Evolutionary conservation across 2,329 filamentous ascomycete species (phyloP), one percentile per base, ranked within the genome.

Genomic region (Monilinia laxa): DNA sequence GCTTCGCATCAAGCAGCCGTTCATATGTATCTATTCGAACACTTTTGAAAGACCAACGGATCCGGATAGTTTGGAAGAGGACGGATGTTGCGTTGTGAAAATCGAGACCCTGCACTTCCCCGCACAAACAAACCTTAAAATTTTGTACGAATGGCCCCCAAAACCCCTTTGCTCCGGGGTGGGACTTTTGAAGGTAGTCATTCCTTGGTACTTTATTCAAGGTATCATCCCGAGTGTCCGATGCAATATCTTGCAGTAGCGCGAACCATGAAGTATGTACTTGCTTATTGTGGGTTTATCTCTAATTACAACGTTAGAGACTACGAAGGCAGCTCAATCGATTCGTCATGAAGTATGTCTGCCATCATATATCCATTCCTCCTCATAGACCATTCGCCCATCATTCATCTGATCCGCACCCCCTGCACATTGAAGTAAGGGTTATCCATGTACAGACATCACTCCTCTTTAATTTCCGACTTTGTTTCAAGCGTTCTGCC

Each of bases 91-190:
- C 31, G 31, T 35, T 35, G 31, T 35, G 31, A 35, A 0, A 35
- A 35, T 3, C 7, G 31, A 35, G 31, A 35, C 31, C 31, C 31
- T 35, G 31, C 31, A 49, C 42, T n/a, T 11, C 42, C 57, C 28
- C 57, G 42, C 57, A 10, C 25, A 59, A 54, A 18, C 11, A 35
- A 49, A 59, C 25, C 42, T 59, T 49, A 49, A 49, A 49, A 31
- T n/a, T n/a, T 3, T 11, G 16, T 54, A 31, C 31, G 31, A 35
- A 35, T 54, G 52, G 25, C 52, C 20, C 28, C 25, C 52, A 54
- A 20, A 54, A 35, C 10, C 42, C 18, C 42, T 59, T 59, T 59
- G 18, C 11, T 45, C 40, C 56, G 40, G 25, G 31, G 18, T 38
- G 53, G 35, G 1, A 55, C 2, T 14, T 38, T 23, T 38, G 28